Conservation (phyloP, 106 monocot genomes). For the Dioscorea zingiberensis region DNA sequence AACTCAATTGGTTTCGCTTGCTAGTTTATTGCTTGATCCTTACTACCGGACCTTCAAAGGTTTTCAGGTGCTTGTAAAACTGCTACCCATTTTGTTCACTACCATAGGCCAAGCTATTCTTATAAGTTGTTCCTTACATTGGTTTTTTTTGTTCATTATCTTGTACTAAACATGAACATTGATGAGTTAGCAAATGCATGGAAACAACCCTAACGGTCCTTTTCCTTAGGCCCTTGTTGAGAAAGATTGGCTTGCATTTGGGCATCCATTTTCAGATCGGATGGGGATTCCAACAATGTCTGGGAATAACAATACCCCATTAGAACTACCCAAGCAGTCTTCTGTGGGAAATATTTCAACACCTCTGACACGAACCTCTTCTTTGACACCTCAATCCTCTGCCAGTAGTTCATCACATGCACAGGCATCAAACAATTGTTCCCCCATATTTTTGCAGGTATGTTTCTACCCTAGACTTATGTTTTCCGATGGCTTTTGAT, state of each 20-base stretch:
- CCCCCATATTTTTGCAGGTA: conserved; percentile 99
- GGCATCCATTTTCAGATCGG: conserved; percentile 97
- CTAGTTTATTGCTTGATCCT: conserved; percentile 88
- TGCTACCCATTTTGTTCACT: too few relatives aligned
- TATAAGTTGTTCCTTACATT: too few relatives aligned
- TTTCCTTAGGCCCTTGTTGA: conserved; percentile 73
- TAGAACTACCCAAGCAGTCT: conserved; percentile 66
- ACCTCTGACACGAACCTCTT: conserved; percentile 45
- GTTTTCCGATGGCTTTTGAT: too few relatives aligned
- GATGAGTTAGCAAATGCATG: too few relatives aligned
- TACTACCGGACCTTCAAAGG: conserved; percentile 92
- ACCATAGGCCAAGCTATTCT: too few relatives aligned
- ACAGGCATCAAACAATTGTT: conserved; percentile 68
- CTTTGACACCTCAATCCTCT: conserved; percentile 29
- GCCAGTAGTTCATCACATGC: conserved; percentile 45
- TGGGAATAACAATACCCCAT: conserved; percentile 28
- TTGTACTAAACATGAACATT: too few relatives aligned
- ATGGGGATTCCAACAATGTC: conserved; percentile 74
- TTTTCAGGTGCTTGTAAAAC: conserved; percentile 66
- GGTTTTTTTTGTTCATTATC: too few relatives aligned
- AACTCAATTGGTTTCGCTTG: conserved; percentile 89
- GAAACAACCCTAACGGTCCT: too few relatives aligned
- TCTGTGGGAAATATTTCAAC: conserved; percentile 46
- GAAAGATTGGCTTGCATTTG: conserved; percentile 99
- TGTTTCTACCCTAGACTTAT: too few relatives aligned